Evolutionary conservation across 192 early-diverging fungal genomes (phyloP).

Genomic region (Gigaspora rosea): DNA sequence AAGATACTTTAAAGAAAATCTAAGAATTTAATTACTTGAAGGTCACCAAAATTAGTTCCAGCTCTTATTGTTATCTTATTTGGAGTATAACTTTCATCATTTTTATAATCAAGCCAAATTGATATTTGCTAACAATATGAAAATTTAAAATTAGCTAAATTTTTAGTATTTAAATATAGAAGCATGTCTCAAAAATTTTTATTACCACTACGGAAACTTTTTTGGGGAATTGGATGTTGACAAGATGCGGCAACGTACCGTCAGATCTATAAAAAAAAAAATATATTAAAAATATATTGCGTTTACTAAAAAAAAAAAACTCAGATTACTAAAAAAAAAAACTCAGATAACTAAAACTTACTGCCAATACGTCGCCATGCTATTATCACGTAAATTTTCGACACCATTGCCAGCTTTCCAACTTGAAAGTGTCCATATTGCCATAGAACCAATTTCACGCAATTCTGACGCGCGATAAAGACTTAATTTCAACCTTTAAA

Average conservation of each 20-base stretch:
- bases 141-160: slow-evolving; percentile 6
- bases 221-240: slow-evolving; percentile 72
- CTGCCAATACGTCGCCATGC: slow-evolving; percentile 82
- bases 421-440: slow-evolving; percentile 70
- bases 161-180: background rate
- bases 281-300: background rate
- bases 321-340: too few species aligned
- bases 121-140: slow-evolving; percentile 52
- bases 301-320: background rate
- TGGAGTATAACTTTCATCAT: slow-evolving; percentile 88
- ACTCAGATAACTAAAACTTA: slow-evolving; percentile 37
- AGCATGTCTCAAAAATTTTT: slow-evolving; percentile 26
- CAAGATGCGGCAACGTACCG: slow-evolving; percentile 70
- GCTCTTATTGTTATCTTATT: slow-evolving; percentile 61
- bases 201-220: slow-evolving; percentile 59
- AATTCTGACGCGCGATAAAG: slow-evolving; percentile 12
- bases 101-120: slow-evolving; percentile 67
- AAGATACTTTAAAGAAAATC: background rate
- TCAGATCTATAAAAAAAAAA: slow-evolving; percentile 58
- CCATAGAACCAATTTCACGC: slow-evolving; percentile 60
- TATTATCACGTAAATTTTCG: slow-evolving; percentile 64
- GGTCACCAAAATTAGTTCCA: slow-evolving; percentile 67
- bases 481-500: background rate
- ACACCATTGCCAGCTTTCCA: slow-evolving; percentile 63
- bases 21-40: slow-evolving; percentile 47